A percentile compares a stretch with the other conserved stretches of the same genome.
phyloP scores from a whole-genome alignment of 345 rosid species.

The Lumnitzera littorea region DNA sequence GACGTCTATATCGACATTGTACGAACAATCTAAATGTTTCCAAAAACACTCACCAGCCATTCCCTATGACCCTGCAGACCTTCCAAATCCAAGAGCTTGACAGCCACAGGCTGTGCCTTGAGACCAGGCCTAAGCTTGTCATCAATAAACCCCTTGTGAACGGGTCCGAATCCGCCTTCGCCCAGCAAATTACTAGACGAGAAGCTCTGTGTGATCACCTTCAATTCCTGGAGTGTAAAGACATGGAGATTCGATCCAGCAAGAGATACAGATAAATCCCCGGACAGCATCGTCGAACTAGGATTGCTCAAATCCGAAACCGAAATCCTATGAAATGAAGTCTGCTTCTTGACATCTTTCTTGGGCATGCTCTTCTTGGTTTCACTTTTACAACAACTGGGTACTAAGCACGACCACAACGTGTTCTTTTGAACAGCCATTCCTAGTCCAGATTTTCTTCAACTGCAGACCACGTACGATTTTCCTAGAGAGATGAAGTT shows the following conservation, averaged over 20 bases:
- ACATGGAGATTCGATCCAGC: slow-evolving; percentile 76
- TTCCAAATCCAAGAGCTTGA: slow-evolving; percentile 68
- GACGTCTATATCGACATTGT: too few relatives aligned
- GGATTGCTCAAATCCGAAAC: slow-evolving; percentile 67
- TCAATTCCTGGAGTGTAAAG: slow-evolving; percentile 63
- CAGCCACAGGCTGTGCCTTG: slow-evolving; percentile 85
- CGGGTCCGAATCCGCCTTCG: slow-evolving; percentile 91
- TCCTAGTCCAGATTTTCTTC: neutral
- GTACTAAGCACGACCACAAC: slow-evolving; percentile 37
- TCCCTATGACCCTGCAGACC: slow-evolving; percentile 87
- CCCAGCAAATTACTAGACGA: slow-evolving; percentile 66
- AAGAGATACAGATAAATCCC: slow-evolving; percentile 67
- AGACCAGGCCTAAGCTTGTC: slow-evolving; percentile 80
- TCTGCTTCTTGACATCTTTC: slow-evolving; percentile 31
- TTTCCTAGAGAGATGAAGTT: neutral
- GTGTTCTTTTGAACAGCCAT: slow-evolving; percentile 38
- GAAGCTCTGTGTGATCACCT: slow-evolving; percentile 67
- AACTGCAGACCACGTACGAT: neutral
- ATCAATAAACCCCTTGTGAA: slow-evolving; percentile 81
- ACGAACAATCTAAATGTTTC: too few relatives aligned
- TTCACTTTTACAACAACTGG: slow-evolving; percentile 34
- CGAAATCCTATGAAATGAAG: slow-evolving; percentile 52
- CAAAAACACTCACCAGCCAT: slow-evolving; percentile 68
- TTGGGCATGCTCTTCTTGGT: slow-evolving; percentile 15
- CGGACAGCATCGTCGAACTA: slow-evolving; percentile 41